A percentile compares a stretch with the other conserved stretches of the same genome.
Evolutionary conservation across 257 asterid species (phyloP).

Genomic region (Fraxinus anomala): DNA sequence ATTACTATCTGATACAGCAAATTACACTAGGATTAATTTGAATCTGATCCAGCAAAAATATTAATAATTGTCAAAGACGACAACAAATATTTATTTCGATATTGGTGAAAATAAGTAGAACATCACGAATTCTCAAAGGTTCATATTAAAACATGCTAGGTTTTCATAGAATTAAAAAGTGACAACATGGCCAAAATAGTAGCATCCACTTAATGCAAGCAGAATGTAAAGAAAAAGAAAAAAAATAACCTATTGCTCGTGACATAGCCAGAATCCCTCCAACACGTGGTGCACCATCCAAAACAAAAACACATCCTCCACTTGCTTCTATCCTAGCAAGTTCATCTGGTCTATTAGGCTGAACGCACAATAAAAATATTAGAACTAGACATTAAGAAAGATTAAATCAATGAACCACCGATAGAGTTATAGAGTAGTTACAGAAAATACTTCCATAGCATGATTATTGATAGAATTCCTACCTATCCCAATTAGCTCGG

Average conservation of each 20-base stretch:
- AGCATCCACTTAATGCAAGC: background rate
- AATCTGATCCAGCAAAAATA: no score
- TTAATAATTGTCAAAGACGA: no score
- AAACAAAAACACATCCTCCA: conserved; percentile 38
- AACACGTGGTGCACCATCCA: conserved; percentile 36
- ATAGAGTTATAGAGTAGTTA: background rate
- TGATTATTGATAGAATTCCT: no score
- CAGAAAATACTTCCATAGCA: background rate
- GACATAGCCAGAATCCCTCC: conserved; percentile 46
- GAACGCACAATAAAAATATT: background rate
- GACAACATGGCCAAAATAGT: background rate
- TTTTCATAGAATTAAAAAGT: background rate
- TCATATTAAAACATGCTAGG: background rate
- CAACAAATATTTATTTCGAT: no score
- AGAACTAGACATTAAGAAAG: no score
- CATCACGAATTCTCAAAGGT: no score
- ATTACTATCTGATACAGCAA: no score
- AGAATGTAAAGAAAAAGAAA: background rate
- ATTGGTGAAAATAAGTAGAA: no score
- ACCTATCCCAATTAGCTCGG: no score
- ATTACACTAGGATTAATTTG: no score
- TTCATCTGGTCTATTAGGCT: conserved; percentile 45
- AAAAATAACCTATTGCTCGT: conserved; percentile 35
- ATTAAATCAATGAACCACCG: background rate
- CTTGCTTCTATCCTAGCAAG: conserved; percentile 35